Conservation (phyloP, 176 grass and related monocot species). For the Oryza rufipogon region DNA sequence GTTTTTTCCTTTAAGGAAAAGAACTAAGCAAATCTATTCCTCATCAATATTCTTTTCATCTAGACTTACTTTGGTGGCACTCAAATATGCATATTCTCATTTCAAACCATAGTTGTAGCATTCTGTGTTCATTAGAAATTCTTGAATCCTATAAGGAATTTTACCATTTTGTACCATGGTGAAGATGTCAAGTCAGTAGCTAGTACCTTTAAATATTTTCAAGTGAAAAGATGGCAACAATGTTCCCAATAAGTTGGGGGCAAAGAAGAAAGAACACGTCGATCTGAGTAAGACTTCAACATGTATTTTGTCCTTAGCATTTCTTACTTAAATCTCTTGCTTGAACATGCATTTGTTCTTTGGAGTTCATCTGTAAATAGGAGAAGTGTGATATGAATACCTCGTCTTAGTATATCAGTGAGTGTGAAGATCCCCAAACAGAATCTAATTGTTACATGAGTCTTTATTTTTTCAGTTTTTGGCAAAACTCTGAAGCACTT, state of each 20-base stretch:
- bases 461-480: background rate
- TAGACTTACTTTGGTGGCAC: background rate
- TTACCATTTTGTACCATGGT: slow-evolving; percentile 2
- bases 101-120: background rate
- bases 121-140: background rate
- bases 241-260: too few relatives aligned
- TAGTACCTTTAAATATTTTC: background rate
- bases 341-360: too few relatives aligned
- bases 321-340: too few relatives aligned
- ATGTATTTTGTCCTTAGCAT: too few relatives aligned
- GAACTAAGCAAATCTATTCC: background rate
- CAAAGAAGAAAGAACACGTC: too few relatives aligned
- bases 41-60: background rate
- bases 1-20: background rate
- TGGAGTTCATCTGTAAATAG: too few relatives aligned
- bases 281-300: too few relatives aligned
- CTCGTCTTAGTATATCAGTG: background rate
- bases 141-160: too few relatives aligned
- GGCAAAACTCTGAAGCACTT: background rate
- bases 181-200: background rate
- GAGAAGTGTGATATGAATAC: background rate
- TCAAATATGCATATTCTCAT: slow-evolving; percentile 1
- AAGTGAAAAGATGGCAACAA: background rate
- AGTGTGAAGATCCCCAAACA: background rate
- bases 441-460: background rate